These are phyloP conservation scores for Trichoderma atroviride DNA, from an alignment of 2,329 filamentous ascomycete species.

Conservation along the genomic window DNA sequence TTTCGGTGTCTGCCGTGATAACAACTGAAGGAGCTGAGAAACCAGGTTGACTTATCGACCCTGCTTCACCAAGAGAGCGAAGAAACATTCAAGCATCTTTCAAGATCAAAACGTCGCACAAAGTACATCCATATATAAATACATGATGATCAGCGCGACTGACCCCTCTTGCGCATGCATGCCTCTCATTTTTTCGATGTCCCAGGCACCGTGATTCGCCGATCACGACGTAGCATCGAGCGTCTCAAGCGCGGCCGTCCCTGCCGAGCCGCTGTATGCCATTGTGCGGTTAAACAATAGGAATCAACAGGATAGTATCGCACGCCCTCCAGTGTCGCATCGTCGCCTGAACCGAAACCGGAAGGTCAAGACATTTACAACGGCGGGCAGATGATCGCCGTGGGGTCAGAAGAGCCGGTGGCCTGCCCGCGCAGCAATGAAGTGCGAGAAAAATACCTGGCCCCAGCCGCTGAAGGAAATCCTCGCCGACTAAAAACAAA, in stretches of 20 bases:
- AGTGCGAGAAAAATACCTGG: background rate
- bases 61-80: background rate
- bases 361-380: constrained; percentile 1
- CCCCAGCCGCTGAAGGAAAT: background rate
- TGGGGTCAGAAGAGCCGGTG: background rate
- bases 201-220: constrained; percentile 7
- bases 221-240: background rate
- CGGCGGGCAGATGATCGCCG: background rate
- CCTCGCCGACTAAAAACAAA: background rate
- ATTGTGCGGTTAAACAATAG: constrained; percentile 11
- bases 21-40: background rate
- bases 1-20: background rate
- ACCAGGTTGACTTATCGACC: background rate
- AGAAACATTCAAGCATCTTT: background rate
- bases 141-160: background rate
- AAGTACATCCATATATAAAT: background rate
- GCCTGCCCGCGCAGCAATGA: background rate
- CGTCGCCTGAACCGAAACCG: background rate
- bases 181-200: background rate
- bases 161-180: constrained; percentile 7
- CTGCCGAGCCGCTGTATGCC: background rate
- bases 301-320: background rate
- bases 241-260: background rate
- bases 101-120: background rate
- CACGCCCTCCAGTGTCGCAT: background rate